Percentiles rank a stretch among this genome's conserved stretches.
phyloP scores from a whole-genome alignment of 768 basidiomycete species.

The Fomitopsis serialis region DNA sequence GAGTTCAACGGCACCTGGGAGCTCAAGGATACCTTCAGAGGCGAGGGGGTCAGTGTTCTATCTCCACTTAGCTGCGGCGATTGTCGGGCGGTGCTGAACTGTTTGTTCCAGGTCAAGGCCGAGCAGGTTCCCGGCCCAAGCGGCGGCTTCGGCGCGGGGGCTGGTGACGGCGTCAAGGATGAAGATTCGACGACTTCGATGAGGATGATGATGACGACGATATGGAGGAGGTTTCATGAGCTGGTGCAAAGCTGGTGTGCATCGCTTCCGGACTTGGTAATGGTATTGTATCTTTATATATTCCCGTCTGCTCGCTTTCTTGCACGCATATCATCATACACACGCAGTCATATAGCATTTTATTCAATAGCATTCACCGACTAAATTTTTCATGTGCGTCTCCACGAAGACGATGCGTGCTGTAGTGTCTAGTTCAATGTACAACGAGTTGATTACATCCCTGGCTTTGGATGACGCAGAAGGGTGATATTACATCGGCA shows the following conservation, averaged over 20 bases:
- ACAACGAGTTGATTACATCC: too few relatives aligned
- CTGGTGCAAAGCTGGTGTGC: background rate
- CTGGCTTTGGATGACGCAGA: too few relatives aligned
- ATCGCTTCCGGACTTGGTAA: background rate
- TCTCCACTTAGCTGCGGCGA: background rate
- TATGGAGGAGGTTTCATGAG: slow-evolving; percentile 68
- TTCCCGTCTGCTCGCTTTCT: background rate
- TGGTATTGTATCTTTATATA: slow-evolving; percentile 1
- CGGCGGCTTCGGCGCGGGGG: slow-evolving; percentile 1
- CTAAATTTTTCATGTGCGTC: too few relatives aligned
- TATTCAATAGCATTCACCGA: too few relatives aligned
- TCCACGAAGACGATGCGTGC: too few relatives aligned
- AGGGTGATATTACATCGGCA: too few relatives aligned
- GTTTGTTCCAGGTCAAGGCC: slow-evolving; percentile 22
- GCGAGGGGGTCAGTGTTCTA: slow-evolving; percentile 44
- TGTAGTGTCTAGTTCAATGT: too few relatives aligned
- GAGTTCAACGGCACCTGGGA: slow-evolving; percentile 81
- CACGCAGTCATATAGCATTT: background rate
- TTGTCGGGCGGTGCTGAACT: too few relatives aligned
- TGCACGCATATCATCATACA: background rate
- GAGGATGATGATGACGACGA: slow-evolving; percentile 57
- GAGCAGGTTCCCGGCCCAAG: slow-evolving; percentile 26
- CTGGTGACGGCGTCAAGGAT: slow-evolving; percentile 12
- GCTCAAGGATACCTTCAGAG: slow-evolving; percentile 68
- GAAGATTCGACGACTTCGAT: slow-evolving; percentile 40